A percentile compares a stretch with the other conserved stretches of the same genome.
phyloP scores from a whole-genome alignment of 2,329 filamentous ascomycete species.

The Fusarium sp. region DNA sequence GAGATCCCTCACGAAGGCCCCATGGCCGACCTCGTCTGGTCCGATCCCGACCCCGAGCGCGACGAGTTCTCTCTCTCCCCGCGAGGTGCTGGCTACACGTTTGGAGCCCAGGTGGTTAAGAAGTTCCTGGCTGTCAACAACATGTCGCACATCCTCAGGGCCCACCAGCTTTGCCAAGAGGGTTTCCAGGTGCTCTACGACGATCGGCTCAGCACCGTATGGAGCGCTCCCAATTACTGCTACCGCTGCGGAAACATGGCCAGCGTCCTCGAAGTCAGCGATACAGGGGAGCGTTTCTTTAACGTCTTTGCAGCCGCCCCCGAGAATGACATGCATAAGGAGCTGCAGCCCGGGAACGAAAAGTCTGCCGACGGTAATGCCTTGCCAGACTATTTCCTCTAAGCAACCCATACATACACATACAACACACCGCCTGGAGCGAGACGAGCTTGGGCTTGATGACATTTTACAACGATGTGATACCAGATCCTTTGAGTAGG shows the following conservation, averaged over 20 bases:
- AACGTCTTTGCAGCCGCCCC: conserved; percentile 98
- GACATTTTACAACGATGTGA: conserved; percentile 37
- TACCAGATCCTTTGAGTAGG: conserved; percentile 39
- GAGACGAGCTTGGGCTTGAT: conserved; percentile 27
- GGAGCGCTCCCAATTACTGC: conserved; percentile 97
- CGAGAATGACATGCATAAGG: conserved; percentile 91
- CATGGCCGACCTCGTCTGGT: conserved; percentile 99
- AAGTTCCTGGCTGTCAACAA: conserved; percentile 97
- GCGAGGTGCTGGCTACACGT: conserved; percentile 94
- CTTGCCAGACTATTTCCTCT: conserved; percentile 77
- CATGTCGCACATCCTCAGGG: conserved; percentile 96
- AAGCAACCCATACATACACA: conserved; percentile 32
- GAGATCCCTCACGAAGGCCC: conserved; percentile 98
- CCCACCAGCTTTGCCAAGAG: conserved; percentile 98
- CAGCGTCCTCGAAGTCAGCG: conserved; percentile 94
- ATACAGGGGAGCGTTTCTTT: conserved; percentile 91
- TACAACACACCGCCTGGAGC: conserved; percentile 17
- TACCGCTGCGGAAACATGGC: conserved; percentile 97
- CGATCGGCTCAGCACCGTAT: conserved; percentile 92
- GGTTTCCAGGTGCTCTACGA: conserved; percentile 97
- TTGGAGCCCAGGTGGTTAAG: conserved; percentile 96
- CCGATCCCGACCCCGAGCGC: conserved; percentile 93
- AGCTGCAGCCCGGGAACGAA: conserved; percentile 78
- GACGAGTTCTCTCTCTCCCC: conserved; percentile 97
- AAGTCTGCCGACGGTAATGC: conserved; percentile 69